Base-by-base conservation (phyloP, 148 eudicot genomes). In the Amaranthus palmeri region DNA sequence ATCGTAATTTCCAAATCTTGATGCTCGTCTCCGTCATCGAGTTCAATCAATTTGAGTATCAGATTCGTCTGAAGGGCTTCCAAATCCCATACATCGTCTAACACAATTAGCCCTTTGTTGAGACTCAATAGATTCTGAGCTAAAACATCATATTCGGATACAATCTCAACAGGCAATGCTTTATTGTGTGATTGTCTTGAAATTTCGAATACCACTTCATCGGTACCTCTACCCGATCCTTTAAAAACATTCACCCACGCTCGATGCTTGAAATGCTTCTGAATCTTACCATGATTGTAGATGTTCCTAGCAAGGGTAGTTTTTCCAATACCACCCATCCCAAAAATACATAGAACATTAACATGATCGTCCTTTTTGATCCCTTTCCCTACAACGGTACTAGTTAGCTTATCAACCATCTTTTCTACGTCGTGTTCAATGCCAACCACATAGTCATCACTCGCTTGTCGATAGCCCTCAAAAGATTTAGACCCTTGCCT, bases 321-420 rank as follows among this genome's bases (percentile, higher is more conserved):
- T 62, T 81, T 81, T 3, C 83, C 83, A 0, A 72, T 77, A 3
- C 83, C 83, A 10, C 83, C 83, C 83, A 81, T 81, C 10, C 82
- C 82, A 14, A 79, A 62, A 62, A 79, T 64, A 10, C 60, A 59
- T 10, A 75, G 25, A 45, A 48, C 56, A 51, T 15, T 10, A 61
- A 44, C 10, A 10, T 14, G 4, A 8, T 14, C 8, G 13, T 18
- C 8, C 3, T 44, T 11, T 7, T 67, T 41, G 6, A 17, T 46
- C 41, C 36, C 36, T 25, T 25, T 25, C 36, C 36, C 36, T 25
- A 25, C 36, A 25, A 25, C 36, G 36, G 36, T 25, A 25, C 36
- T 25, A 25, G 0, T 25, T 25, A 79, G 11, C 14, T 40, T 13
- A 18, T 42, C 25, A 5, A 74, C 71, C 8, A 79, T 14, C 42